phyloP scores from a whole-genome alignment of 2,329 filamentous ascomycete genomes.

The Monosporascus sp. region DNA sequence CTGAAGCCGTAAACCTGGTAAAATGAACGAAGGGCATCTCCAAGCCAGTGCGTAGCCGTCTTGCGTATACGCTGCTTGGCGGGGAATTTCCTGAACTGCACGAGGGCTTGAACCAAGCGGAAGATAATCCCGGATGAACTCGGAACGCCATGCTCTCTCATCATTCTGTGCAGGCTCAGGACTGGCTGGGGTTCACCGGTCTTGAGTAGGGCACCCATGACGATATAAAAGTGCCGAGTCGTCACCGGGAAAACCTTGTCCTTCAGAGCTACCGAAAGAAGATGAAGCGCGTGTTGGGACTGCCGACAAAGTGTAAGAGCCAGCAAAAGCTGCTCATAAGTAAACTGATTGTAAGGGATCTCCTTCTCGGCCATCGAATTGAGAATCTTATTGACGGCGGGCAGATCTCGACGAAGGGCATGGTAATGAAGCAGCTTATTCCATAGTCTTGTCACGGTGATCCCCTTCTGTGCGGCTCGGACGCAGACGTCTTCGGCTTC shows the following conservation, averaged over 20 bases:
- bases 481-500: conserved; percentile 56
- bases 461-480: conserved; percentile 45
- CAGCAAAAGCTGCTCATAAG: conserved; percentile 44
- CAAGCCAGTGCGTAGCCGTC: conserved; percentile 22
- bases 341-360: conserved; percentile 44
- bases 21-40: conserved; percentile 30
- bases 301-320: conserved; percentile 45
- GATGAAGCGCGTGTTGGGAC: conserved; percentile 42
- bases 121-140: conserved; percentile 39
- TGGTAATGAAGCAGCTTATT: conserved; percentile 70
- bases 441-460: conserved; percentile 63
- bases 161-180: conserved; percentile 35
- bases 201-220: conserved; percentile 47
- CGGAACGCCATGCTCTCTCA: conserved; percentile 37
- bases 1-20: conserved; percentile 22
- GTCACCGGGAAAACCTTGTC: conserved; percentile 41
- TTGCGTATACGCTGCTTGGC: conserved; percentile 8
- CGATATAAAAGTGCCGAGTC: conserved; percentile 44
- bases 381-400: conserved; percentile 43
- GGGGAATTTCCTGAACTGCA: conserved; percentile 28
- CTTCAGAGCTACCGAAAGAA: conserved; percentile 39
- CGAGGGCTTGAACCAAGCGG: conserved; percentile 37
- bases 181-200: conserved; percentile 38
- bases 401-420: conserved; percentile 54
- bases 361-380: conserved; percentile 41